Base-by-base conservation (phyloP, 768 basidiomycete species). In the Amanita subjunquillea region DNA sequence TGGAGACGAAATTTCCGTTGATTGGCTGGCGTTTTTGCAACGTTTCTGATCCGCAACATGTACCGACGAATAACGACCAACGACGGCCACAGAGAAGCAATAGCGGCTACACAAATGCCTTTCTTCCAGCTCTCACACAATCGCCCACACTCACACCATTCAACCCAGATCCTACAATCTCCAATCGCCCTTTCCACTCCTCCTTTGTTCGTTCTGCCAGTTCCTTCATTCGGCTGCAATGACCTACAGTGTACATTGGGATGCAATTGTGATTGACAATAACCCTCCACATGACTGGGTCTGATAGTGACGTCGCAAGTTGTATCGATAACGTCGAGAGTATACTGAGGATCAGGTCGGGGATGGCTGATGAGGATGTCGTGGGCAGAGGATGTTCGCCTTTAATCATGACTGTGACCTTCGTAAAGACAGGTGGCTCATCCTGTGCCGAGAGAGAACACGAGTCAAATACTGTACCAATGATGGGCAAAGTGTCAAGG, bases 401-500 rank as follows among this genome's bases (percentile, higher is more conserved):
- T 17, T 93, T 91, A 22, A 92, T 68, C 91, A 99, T 94, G 41
- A 92, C 77, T 0, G 94, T 93, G 58, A 94, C 62, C 63, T 95
- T 96, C 25, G 85, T 83, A 55, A 84, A 70, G 12, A 39, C 37
- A 9, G 52, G 30, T 8, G 66, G 60, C 2, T 36, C 54, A 30
- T 68, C 74, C 56, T 92, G 84, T 4, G 67, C 74, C 0, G 78
- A 71, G 38, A 92, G 72, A 6, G 87, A 77, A 48, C 81, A 84
- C 0, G 88, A 89, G 65, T 98, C 95, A 67, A 97, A 97, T 9
- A 97, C 83, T 29, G 85, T 83, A 10, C 95, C 95, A 0, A 98
- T 75, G 17, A 88, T 76, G 3, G 80, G 78, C 9, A 73, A 65
- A 3, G 55, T 45, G 3, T 50, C 54, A 13, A 51, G 38, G 20